Conservation (phyloP, 1,139 yeast species). For the Diutina scorzettiae region DNA sequence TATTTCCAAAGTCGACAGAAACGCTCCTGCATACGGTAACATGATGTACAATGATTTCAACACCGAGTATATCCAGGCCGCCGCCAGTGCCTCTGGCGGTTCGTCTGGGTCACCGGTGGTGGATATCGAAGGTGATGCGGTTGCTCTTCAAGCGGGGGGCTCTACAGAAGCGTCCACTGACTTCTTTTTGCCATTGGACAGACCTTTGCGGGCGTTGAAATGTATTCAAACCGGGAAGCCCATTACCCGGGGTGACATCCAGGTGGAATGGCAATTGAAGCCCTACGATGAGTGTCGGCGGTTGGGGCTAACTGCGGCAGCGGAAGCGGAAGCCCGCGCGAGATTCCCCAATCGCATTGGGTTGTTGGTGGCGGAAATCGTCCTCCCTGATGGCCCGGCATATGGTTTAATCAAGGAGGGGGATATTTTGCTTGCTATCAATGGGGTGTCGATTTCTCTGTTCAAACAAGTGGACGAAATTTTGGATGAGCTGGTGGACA, state of each 20-base stretch:
- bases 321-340: constrained; percentile 59
- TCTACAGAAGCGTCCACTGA: constrained; percentile 86
- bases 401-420: constrained; percentile 69
- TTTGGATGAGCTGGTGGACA: constrained; percentile 59
- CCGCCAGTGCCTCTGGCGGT: constrained; percentile 93
- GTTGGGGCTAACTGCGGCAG: constrained; percentile 66
- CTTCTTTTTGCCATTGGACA: constrained; percentile 75
- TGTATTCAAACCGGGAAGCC: constrained; percentile 51
- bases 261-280: constrained; percentile 77
- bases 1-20: constrained; percentile 81
- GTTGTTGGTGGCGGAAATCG: constrained; percentile 70
- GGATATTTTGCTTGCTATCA: constrained; percentile 67
- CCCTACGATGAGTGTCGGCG: constrained; percentile 90
- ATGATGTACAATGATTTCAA: constrained; percentile 89
- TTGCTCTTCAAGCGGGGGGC: constrained; percentile 93
- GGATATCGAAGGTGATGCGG: constrained; percentile 73
- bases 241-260: constrained; percentile 69
- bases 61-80: constrained; percentile 93
- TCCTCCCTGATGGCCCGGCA: constrained; percentile 83
- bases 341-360: constrained; percentile 71
- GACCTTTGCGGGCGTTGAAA: constrained; percentile 70
- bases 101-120: constrained; percentile 95
- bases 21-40: constrained; percentile 89
- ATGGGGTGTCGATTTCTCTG: constrained; percentile 52
- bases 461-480: constrained; percentile 80